phyloP scores from a whole-genome alignment of 257 asterid genomes.

The Marsdenia floribunda region DNA sequence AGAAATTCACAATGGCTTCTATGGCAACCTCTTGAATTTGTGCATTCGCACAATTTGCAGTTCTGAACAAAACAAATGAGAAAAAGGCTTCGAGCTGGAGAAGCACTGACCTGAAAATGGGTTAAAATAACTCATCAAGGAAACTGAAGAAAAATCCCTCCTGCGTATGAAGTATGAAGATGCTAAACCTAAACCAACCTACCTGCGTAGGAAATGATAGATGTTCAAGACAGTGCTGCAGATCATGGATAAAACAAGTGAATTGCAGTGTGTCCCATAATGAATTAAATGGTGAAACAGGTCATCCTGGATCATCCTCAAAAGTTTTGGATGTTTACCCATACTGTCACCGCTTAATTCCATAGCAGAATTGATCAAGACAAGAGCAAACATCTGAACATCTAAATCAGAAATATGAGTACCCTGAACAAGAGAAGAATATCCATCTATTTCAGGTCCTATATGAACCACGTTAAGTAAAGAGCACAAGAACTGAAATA shows the following conservation, averaged over 20 bases:
- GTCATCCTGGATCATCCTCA: constrained; percentile 92
- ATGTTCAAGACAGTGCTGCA: constrained; percentile 77
- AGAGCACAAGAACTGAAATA: constrained; percentile 89
- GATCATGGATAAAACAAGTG: constrained; percentile 81
- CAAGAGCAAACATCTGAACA: constrained; percentile 68
- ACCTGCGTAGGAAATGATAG: constrained; percentile 82
- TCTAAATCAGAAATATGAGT: constrained; percentile 47
- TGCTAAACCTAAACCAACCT: neutral
- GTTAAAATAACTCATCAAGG: no score
- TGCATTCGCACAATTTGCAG: constrained; percentile 38
- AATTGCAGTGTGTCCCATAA: constrained; percentile 64
- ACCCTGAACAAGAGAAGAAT: constrained; percentile 16
- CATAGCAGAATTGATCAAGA: constrained; percentile 66
- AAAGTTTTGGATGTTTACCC: constrained; percentile 75
- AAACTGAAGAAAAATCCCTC: no score
- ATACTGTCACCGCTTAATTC: constrained; percentile 91
- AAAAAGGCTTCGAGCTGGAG: constrained; percentile 83
- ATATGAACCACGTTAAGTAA: constrained; percentile 69
- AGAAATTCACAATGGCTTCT: constrained; percentile 77
- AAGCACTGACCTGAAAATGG: constrained; percentile 58
- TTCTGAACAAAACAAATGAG: constrained; percentile 60
- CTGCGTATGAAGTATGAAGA: neutral
- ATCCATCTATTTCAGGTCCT: constrained; percentile 48
- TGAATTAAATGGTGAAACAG: constrained; percentile 81
- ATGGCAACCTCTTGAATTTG: constrained; percentile 83